These are phyloP conservation scores for Geotrichum citri-aurantii DNA, from an alignment of 1,139 yeast genomes.

Conservation along the genomic window DNA sequence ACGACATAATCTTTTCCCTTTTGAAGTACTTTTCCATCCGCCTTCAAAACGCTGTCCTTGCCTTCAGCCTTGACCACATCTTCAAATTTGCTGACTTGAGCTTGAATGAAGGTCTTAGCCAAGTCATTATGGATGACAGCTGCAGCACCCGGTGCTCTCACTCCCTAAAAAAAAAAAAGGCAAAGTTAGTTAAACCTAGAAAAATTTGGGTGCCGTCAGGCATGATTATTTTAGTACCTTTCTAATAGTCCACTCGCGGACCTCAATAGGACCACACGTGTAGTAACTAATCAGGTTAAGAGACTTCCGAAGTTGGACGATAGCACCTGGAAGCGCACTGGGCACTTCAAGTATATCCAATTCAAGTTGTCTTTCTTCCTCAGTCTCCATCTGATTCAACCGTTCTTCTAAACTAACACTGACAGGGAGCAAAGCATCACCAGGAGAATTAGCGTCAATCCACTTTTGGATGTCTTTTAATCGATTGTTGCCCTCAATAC, in stretches of 20 bases:
- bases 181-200: neutral
- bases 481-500: constrained; percentile 4
- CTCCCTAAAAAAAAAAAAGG: constrained; percentile 35
- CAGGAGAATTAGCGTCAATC: constrained; percentile 82
- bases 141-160: constrained; percentile 76
- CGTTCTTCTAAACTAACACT: constrained; percentile 83
- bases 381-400: constrained; percentile 66
- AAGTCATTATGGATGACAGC: constrained; percentile 81
- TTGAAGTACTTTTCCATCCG: constrained; percentile 30
- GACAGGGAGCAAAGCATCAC: constrained; percentile 79
- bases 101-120: constrained; percentile 68
- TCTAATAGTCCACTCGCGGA: constrained; percentile 76
- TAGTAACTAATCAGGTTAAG: constrained; percentile 68
- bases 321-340: constrained; percentile 78
- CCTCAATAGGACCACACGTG: constrained; percentile 78
- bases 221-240: constrained; percentile 22
- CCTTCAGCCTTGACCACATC: constrained; percentile 31
- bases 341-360: constrained; percentile 67
- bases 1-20: constrained; percentile 66
- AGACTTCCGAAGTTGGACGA: constrained; percentile 53
- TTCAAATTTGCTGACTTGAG: constrained; percentile 53
- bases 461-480: constrained; percentile 64
- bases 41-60: constrained; percentile 29
- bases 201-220: neutral
- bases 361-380: constrained; percentile 77